Conservation (phyloP, 108 stramenopile species). For the Chaetoceros tenuissimus region DNA sequence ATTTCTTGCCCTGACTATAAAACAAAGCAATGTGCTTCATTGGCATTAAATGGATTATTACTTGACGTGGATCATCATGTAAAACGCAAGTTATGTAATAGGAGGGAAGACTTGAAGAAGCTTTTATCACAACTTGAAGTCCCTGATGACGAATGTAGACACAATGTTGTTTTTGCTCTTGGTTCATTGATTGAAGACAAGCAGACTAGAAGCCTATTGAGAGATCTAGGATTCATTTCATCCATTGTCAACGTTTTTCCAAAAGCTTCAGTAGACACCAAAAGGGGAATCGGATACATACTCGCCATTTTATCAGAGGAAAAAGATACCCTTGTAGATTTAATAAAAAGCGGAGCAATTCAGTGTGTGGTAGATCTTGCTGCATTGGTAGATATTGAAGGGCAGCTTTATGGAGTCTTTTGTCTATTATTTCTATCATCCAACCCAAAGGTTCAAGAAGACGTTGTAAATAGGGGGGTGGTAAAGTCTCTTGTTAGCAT, state of each 20-base stretch:
- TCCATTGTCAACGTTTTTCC: conserved; percentile 30
- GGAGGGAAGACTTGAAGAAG: conserved; percentile 49
- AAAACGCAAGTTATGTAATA: conserved; percentile 41
- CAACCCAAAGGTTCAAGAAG: conserved; percentile 63
- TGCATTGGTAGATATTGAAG: conserved; percentile 67
- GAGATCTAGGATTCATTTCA: conserved; percentile 44
- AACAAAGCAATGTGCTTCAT: conserved; percentile 50
- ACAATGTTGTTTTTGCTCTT: conserved; percentile 51
- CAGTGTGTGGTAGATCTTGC: conserved; percentile 51
- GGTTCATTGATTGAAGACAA: conserved; percentile 57
- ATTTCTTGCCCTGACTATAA: conserved; percentile 56
- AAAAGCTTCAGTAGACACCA: conserved; percentile 57
- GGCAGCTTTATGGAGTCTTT: conserved; percentile 74
- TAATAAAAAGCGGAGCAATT: conserved; percentile 40
- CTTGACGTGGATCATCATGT: conserved; percentile 37
- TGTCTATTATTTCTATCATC: conserved; percentile 62
- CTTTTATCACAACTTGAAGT: conserved; percentile 26
- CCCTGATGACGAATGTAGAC: conserved; percentile 46
- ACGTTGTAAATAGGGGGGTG: conserved; percentile 55
- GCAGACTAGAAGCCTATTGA: conserved; percentile 39
- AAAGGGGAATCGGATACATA: conserved; percentile 64
- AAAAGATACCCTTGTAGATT: conserved; percentile 50
- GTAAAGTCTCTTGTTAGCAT: conserved; percentile 72
- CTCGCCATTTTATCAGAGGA: conserved; percentile 53
- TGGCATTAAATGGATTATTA: conserved; percentile 59